phyloP scores from a whole-genome alignment of 139 green algal genomes.

The Mesostigma viride region DNA sequence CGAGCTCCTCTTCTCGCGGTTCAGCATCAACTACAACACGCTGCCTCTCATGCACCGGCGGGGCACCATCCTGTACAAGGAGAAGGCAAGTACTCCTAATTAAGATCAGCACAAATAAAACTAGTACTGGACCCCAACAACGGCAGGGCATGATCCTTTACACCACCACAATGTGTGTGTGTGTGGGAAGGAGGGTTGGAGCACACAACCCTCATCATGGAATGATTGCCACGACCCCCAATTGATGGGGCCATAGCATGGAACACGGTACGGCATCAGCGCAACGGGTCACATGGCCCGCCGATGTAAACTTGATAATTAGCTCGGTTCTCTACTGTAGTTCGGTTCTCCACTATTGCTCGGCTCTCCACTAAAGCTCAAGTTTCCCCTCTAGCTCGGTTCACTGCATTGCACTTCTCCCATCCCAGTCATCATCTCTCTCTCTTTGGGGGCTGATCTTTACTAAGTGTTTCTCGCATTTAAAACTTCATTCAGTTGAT shows the following conservation, averaged over 20 bases:
- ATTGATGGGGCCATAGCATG: no score
- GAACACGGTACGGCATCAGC: no score
- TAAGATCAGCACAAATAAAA: not conserved
- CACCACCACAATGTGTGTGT: not conserved
- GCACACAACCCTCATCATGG: not conserved
- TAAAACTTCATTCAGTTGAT: not conserved
- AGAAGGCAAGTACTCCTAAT: not conserved
- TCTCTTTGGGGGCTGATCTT: not conserved
- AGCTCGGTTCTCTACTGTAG: no score
- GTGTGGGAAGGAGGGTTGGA: not conserved
- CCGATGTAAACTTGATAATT: no score
- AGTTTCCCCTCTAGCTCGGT: no score
- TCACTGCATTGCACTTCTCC: not conserved
- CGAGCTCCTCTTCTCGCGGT: conserved; percentile 71
- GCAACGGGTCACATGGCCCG: no score
- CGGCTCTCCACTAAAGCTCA: no score
- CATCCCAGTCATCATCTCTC: not conserved
- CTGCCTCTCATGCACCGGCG: conserved; percentile 77
- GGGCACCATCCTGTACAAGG: conserved; percentile 33
- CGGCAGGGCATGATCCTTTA: not conserved
- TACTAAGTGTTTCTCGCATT: conserved; percentile 7
- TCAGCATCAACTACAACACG: conserved; percentile 81
- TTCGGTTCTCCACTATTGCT: no score
- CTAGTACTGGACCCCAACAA: not conserved
- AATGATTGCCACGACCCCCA: not conserved